phyloP scores from a whole-genome alignment of 1,284 basidiomycete genomes.

The Trametes pubescens region DNA sequence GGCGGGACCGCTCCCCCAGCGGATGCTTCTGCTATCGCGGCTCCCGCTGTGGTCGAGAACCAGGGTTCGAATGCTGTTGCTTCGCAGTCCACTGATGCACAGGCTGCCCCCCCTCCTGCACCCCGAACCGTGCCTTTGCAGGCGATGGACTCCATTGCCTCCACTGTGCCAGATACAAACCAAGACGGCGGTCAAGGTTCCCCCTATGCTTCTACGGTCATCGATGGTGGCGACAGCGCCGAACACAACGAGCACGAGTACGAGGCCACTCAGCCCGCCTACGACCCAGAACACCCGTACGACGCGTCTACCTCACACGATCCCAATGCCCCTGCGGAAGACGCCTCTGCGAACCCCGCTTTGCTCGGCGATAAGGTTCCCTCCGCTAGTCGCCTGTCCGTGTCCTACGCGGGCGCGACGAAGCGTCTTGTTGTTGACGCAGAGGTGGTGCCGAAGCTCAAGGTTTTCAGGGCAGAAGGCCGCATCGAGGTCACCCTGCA shows the following conservation, averaged over 20 bases:
- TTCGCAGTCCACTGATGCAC: conserved; percentile 34
- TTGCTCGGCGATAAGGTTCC: conserved; percentile 47
- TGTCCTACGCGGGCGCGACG: conserved; percentile 91
- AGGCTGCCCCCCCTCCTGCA: conserved; percentile 35
- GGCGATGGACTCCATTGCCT: conserved; percentile 51
- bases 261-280: conserved; percentile 30
- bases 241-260: conserved; percentile 27
- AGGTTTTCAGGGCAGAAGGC: conserved; percentile 83
- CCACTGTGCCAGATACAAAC: conserved; percentile 58
- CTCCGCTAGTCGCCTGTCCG: conserved; percentile 87
- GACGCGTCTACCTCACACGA: conserved; percentile 19
- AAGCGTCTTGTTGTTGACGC: conserved; percentile 91
- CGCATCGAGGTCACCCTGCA: conserved; percentile 85
- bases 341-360: conserved; percentile 15
- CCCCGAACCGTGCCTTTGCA: conserved; percentile 40
- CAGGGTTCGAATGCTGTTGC: conserved; percentile 29
- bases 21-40: conserved; percentile 52
- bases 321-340: conserved; percentile 1
- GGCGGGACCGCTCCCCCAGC: conserved; percentile 46
- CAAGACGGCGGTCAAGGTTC: conserved; percentile 41
- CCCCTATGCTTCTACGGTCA: conserved; percentile 36
- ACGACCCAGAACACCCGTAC: conserved; percentile 24
- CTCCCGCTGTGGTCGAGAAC: conserved; percentile 49
- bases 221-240: conserved; percentile 30
- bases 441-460: conserved; percentile 83